Conservation (phyloP, 2,329 filamentous ascomycete species). For the Didymella keratinophila region DNA sequence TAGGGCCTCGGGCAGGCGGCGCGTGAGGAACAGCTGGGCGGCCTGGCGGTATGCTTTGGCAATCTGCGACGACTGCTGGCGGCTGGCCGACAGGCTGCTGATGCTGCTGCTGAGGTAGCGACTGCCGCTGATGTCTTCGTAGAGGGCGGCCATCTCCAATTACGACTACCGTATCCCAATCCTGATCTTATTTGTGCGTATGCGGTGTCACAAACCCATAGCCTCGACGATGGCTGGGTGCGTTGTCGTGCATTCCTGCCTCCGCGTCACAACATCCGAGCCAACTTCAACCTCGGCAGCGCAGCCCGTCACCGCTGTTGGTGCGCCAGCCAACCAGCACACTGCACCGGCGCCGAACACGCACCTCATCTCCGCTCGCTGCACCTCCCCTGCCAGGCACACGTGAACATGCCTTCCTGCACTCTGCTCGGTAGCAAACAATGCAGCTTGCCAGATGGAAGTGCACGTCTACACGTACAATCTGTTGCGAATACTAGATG, state of each 20-base stretch:
- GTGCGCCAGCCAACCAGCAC: not conserved
- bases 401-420: conserved; percentile 8
- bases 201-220: conserved; percentile 14
- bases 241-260: conserved; percentile 15
- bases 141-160: conserved; percentile 55
- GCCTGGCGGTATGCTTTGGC: conserved; percentile 95
- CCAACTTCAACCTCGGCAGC: conserved; percentile 17
- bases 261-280: conserved; percentile 18
- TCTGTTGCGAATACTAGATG: not conserved
- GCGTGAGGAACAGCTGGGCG: conserved; percentile 92
- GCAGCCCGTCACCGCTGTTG: conserved; percentile 9
- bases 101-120: conserved; percentile 72
- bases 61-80: conserved; percentile 73
- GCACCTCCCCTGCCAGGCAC: not conserved
- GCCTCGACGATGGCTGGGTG: conserved; percentile 2
- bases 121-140: conserved; percentile 62
- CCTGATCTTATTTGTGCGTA: too few species aligned
- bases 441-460: not conserved
- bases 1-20: conserved; percentile 87
- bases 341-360: not conserved
- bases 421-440: not conserved
- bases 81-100: conserved; percentile 72
- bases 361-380: conserved; percentile 5
- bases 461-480: not conserved
- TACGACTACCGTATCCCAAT: too few species aligned